These are phyloP conservation scores for Fusarium mexicanum DNA, from an alignment of 2,329 filamentous ascomycete genomes.

Conservation along the genomic window DNA sequence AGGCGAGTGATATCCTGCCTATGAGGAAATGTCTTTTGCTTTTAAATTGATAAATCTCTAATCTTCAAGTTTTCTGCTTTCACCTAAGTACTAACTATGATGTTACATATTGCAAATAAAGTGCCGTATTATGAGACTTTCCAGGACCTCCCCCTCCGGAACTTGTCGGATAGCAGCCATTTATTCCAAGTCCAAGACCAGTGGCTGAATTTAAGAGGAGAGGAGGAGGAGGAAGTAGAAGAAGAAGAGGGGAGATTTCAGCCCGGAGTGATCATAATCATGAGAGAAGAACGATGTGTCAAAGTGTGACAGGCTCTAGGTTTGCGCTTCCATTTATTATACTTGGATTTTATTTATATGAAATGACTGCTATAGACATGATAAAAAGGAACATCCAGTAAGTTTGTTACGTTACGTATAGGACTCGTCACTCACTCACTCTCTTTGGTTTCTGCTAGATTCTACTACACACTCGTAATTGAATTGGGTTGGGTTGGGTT, in stretches of 20 bases:
- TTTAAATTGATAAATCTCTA: background rate
- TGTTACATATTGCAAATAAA: background rate
- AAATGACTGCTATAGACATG: background rate
- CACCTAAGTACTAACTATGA: background rate
- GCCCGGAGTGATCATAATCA: background rate
- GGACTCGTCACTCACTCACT: constrained; percentile 18
- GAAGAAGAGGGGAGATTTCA: background rate
- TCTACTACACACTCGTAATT: background rate
- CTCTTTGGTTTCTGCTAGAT: background rate
- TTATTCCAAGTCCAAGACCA: background rate
- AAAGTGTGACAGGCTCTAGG: background rate
- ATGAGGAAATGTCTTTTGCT: background rate
- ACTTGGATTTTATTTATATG: background rate
- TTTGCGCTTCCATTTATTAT: background rate
- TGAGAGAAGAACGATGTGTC: background rate
- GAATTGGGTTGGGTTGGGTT: background rate
- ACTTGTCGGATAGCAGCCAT: background rate
- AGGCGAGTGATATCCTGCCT: background rate
- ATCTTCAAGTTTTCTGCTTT: background rate
- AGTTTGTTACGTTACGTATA: background rate
- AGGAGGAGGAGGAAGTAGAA: no score
- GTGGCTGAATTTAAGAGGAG: background rate
- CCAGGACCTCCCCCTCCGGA: background rate
- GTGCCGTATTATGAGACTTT: background rate
- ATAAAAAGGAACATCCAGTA: background rate